Evolutionary conservation across 148 eudicot genomes (phyloP).

Genomic region (Fagopyrum esculentum): DNA sequence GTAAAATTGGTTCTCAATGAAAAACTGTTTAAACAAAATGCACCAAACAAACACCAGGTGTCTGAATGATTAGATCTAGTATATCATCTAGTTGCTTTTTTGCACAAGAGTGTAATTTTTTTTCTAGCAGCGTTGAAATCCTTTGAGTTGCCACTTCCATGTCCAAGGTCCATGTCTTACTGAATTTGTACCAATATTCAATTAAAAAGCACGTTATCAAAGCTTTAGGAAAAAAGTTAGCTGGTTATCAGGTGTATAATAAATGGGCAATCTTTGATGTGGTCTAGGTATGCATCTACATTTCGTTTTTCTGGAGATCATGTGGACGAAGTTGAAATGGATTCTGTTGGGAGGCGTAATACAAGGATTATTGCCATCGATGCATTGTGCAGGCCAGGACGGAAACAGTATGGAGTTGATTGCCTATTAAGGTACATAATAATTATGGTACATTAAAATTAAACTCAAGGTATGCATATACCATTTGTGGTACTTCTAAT

Average conservation of each 20-base stretch:
- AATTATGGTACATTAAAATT: background rate
- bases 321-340: conserved; percentile 46
- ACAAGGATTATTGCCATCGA: conserved; percentile 84
- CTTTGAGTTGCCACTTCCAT: background rate
- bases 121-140: background rate
- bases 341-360: conserved; percentile 60
- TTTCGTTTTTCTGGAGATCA: conserved; percentile 72
- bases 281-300: conserved; percentile 66
- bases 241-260: background rate
- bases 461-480: background rate
- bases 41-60: no score
- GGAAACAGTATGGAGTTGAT: conserved; percentile 51
- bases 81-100: background rate
- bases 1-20: no score
- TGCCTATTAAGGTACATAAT: conserved; percentile 53
- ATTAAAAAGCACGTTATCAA: background rate
- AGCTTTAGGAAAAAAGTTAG: background rate
- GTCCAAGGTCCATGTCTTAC: background rate
- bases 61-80: background rate
- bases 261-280: background rate
- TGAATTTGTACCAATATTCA: background rate
- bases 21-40: no score
- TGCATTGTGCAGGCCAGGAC: conserved; percentile 65
- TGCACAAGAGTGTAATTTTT: background rate
- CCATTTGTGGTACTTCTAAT: background rate